phyloP scores from a whole-genome alignment of 2,329 filamentous ascomycete genomes.

The Dactylonectria estremocensis region DNA sequence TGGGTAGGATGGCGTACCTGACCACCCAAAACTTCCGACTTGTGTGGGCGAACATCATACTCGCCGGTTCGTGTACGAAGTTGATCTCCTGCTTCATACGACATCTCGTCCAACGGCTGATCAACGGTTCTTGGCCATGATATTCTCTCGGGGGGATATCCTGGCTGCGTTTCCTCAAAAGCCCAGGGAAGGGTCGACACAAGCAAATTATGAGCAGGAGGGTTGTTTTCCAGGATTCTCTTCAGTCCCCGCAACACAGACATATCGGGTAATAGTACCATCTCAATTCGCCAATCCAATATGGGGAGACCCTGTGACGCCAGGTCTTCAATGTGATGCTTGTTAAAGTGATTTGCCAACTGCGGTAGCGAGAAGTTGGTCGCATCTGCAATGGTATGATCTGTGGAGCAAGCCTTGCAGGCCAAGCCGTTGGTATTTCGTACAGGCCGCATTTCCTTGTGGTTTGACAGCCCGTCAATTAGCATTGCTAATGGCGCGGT shows the following conservation, averaged over 20 bases:
- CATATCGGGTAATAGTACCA: slow-evolving; percentile 61
- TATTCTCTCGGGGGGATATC: slow-evolving; percentile 12
- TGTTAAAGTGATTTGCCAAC: slow-evolving; percentile 72
- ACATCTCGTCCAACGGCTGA: not conserved
- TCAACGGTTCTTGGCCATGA: slow-evolving; percentile 8
- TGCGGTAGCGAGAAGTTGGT: slow-evolving; percentile 69
- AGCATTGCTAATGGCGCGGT: slow-evolving; percentile 72
- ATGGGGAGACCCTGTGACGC: slow-evolving; percentile 37
- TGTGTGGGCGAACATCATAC: not conserved
- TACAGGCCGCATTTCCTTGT: slow-evolving; percentile 70
- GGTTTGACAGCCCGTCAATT: slow-evolving; percentile 70
- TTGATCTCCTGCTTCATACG: not conserved
- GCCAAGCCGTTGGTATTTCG: slow-evolving; percentile 67
- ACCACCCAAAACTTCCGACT: not conserved
- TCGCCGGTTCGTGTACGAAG: not conserved
- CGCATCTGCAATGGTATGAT: slow-evolving; percentile 53
- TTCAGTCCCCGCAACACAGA: slow-evolving; percentile 50
- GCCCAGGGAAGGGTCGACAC: slow-evolving; percentile 57
- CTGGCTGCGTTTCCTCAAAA: slow-evolving; percentile 43
- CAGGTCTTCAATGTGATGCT: slow-evolving; percentile 55
- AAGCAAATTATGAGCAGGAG: slow-evolving; percentile 54
- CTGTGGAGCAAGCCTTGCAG: slow-evolving; percentile 68
- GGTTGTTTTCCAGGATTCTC: slow-evolving; percentile 49
- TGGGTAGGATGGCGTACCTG: not conserved
- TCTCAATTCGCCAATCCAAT: slow-evolving; percentile 63